A percentile compares a stretch with the other conserved stretches of the same genome.
Conservation (phyloP, 2,329 filamentous ascomycete species). For the Hymenoscyphus albidus region DNA sequence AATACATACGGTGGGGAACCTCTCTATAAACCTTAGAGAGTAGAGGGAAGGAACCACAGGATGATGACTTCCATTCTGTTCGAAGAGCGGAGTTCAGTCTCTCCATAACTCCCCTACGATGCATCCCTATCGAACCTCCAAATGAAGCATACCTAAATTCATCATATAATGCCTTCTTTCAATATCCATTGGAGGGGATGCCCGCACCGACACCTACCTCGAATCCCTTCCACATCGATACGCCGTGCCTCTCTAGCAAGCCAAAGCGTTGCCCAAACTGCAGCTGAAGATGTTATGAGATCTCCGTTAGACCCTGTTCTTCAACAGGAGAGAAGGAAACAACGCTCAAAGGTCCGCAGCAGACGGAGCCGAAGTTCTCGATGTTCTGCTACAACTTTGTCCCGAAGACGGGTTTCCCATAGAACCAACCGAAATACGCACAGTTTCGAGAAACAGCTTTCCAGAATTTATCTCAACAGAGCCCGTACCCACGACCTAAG, state of each 20-base stretch:
- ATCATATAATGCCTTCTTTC: conserved; percentile 22
- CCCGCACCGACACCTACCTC: conserved; percentile 30
- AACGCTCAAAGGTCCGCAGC: conserved; percentile 15
- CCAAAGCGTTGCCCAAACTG: conserved; percentile 16
- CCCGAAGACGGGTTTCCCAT: conserved; percentile 17
- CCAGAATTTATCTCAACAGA: conserved; percentile 1
- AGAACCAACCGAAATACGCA: neutral
- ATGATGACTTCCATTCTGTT: neutral
- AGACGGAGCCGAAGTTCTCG: conserved; percentile 17
- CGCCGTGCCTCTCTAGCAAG: conserved; percentile 12
- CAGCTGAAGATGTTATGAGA: conserved; percentile 18
- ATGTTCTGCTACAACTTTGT: conserved; percentile 14
- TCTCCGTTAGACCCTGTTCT: conserved; percentile 15
- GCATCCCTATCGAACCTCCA: conserved; percentile 24
- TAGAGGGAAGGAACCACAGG: conserved; percentile 19
- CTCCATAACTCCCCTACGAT: conserved; percentile 26
- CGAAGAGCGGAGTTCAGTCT: neutral
- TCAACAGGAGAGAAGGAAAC: conserved; percentile 21
- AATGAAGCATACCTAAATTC: conserved; percentile 16
- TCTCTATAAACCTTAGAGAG: neutral
- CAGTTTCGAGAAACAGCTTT: neutral
- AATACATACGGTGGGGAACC: neutral
- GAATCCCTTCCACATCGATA: conserved; percentile 25
- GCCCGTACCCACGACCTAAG: neutral
- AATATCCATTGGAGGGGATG: conserved; percentile 32